Conservation (phyloP, 1,284 basidiomycete genomes). For the Rhodotorula glutinis region DNA sequence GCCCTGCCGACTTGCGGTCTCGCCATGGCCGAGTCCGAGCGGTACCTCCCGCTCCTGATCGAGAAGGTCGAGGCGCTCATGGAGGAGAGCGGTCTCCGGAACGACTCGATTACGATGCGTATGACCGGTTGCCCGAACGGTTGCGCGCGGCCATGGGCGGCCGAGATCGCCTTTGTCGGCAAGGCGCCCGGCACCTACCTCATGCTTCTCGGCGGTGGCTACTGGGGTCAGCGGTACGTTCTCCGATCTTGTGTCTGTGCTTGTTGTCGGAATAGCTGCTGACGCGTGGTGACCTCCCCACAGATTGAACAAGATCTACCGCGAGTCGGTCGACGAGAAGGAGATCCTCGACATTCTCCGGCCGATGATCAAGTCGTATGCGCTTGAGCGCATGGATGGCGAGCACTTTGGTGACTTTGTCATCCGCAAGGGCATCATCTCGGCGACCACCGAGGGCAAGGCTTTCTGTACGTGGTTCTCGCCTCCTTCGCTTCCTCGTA, state of each 20-base stretch:
- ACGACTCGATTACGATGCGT: constrained; percentile 93
- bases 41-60: constrained; percentile 88
- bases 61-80: constrained; percentile 95
- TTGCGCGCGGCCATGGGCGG: constrained; percentile 62
- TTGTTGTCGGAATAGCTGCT: neutral
- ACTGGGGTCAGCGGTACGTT: constrained; percentile 71
- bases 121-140: constrained; percentile 60
- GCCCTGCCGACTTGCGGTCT: constrained; percentile 96
- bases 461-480: neutral
- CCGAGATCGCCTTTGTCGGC: constrained; percentile 92
- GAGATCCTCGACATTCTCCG: constrained; percentile 86
- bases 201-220: constrained; percentile 95
- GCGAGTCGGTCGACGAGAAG: constrained; percentile 86
- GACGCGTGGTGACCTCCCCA: neutral
- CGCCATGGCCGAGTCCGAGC: constrained; percentile 92
- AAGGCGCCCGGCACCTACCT: constrained; percentile 91
- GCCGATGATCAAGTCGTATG: constrained; percentile 92
- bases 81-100: constrained; percentile 84
- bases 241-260: too few species aligned
- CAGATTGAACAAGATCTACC: constrained; percentile 41
- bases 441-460: constrained; percentile 10
- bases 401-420: constrained; percentile 96
- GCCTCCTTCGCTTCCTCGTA: too few species aligned
- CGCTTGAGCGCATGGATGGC: constrained; percentile 79
- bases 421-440: constrained; percentile 53